Evolutionary conservation across 2,329 filamentous ascomycete genomes (phyloP), one percentile per base, ranked within the genome.

Genomic region (Diaporthe velutina): DNA sequence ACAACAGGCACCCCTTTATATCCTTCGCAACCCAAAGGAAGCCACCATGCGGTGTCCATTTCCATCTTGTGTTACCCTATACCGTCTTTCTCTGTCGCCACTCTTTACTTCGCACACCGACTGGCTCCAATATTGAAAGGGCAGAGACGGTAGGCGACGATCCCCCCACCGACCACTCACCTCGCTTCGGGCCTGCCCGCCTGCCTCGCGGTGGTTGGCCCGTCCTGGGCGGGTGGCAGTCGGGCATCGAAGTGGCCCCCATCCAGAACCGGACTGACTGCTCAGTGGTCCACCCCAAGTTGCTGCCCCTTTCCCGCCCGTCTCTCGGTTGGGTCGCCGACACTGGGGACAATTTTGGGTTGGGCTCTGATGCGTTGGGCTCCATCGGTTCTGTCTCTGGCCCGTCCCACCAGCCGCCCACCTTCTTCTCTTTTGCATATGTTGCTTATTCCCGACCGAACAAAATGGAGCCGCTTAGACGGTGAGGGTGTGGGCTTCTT

Each of bases 121-220:
- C 64, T 25, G 33, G 2, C n/a, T 22, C 15, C 15, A 9, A 19
- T 22, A 25, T 9, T 28, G 22, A 15, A 33, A 19, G 9, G 30
- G 28, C 30, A 67, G 45, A 40, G n/a, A 30, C 22, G 45, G 42
- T n/a, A n/a, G 61, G 61, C 22, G 33, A 38, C 15, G 64, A 54
- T 54, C 48, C 48, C n/a, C 45, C 28, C 3, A 30, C 40, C n/a
- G n/a, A 22, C 38, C 58, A 33, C 58, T 64, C 40, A 45, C 25
- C 58, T 64, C 58, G 25, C 52, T 6, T 30, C 25, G 60, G 60
- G 60, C 60, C 17, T 64, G 60, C 40, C 60, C 60, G 60, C 60
- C 19, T 25, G n/a, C 35, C 60, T 25, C 60, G 33, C 19, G 9
- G 15, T 19, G 60, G 60, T 3, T 33, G 40, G 17, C 40, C 15